Evolutionary conservation across 441 rosid genomes (phyloP).

Genomic region (Pelargonium fulgidum): DNA sequence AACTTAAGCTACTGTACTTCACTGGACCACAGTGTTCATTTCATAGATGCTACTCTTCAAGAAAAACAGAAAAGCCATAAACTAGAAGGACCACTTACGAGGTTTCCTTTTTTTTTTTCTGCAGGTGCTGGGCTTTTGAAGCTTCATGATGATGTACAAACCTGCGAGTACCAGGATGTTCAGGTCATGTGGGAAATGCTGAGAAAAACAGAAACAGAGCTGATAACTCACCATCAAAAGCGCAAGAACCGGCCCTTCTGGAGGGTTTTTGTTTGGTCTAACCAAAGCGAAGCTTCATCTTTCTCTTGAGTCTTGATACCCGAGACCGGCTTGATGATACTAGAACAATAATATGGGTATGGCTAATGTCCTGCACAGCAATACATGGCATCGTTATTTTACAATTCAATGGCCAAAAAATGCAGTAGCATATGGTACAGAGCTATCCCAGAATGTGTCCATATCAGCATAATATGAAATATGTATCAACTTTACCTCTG

Average conservation of each 20-base stretch:
- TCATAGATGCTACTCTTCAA: background rate
- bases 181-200: constrained; percentile 78
- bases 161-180: constrained; percentile 56
- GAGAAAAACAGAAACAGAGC: constrained; percentile 37
- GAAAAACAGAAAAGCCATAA: background rate
- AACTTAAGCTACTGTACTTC: too few species aligned
- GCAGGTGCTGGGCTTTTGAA: constrained; percentile 52
- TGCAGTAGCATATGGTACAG: constrained; percentile 30
- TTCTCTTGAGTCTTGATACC: constrained; percentile 22
- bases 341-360: constrained; percentile 12
- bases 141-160: constrained; percentile 54
- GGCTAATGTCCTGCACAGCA: constrained; percentile 12
- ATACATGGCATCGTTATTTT: constrained; percentile 18
- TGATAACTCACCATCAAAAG: constrained; percentile 25
- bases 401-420: constrained; percentile 21
- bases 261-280: constrained; percentile 46
- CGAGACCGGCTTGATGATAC: constrained; percentile 9
- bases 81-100: background rate
- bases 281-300: constrained; percentile 27
- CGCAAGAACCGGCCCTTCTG: constrained; percentile 42
- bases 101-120: background rate
- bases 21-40: background rate
- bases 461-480: constrained; percentile 7
- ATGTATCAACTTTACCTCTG: constrained; percentile 11
- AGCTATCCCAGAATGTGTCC: constrained; percentile 25